Evolutionary conservation across 2,329 filamentous ascomycete species (phyloP), one percentile per base, ranked within the genome.

Genomic region (Scortechinia acanthostroma): DNA sequence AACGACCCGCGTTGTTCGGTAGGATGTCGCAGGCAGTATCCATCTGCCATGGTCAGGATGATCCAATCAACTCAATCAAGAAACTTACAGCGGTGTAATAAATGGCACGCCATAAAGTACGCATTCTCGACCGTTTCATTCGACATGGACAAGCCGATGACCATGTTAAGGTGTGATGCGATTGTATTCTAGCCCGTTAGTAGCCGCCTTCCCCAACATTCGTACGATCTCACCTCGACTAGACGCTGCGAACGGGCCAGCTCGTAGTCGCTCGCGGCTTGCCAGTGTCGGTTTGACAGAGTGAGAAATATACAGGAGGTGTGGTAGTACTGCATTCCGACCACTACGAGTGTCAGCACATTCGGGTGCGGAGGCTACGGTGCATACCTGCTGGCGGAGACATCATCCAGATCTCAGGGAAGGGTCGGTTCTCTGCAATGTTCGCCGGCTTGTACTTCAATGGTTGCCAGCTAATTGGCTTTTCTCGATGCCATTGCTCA

Each of bases 291-390:
- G 22, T 59, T 51, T 0, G 55, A 58, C n/a, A 55, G 46, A 3
- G 58, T 55, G 4, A 62, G 50, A 4, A 62, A 53, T 5, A 60
- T 58, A 22, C 53, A 53, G 10, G 58, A 50, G 0, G 61, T 53
- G 43, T 64, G 59, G 20, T 65, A 65, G 43, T 66, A 63, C 37
- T 65, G 62, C 49, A 65, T 47, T 10, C 59, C 62, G 19, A 66
- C 56, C 2, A 62, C 63, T 58, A 10, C 16, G 14, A n/a, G 25
- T n/a, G n/a, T n/a, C n/a, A n/a, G n/a, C n/a, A n/a, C n/a, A n/a
- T n/a, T n/a, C n/a, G n/a, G n/a, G n/a, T n/a, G n/a, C n/a, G n/a
- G n/a, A n/a, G n/a, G n/a, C n/a, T n/a, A n/a, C n/a, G n/a, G n/a
- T 35, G 50, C 55, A 25, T 48, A 63, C 61, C 58, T 16, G 58